Evolutionary conservation across 2,329 filamentous ascomycete genomes (phyloP).

Genomic region (Helicocarpus griseus): DNA sequence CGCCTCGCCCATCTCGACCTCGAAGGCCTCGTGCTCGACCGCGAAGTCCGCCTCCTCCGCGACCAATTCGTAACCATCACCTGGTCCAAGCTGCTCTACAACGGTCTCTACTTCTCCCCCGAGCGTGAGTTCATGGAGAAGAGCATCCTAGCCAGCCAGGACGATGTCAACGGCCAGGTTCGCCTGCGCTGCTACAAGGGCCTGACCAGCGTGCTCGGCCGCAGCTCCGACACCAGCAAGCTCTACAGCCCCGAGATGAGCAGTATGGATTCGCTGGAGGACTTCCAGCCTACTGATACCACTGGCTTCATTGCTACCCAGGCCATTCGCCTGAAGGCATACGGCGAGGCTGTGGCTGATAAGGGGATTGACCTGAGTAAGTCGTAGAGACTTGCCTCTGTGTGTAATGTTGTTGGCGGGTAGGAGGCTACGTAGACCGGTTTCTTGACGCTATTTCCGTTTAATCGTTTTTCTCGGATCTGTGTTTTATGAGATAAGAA

Average conservation of each 20-base stretch:
- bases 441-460: no score
- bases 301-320: slow-evolving; percentile 44
- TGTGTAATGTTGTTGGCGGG: no score
- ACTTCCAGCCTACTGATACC: slow-evolving; percentile 53
- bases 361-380: slow-evolving; percentile 11
- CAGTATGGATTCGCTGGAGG: slow-evolving; percentile 56
- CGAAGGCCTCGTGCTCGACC: slow-evolving; percentile 55
- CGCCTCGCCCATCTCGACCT: slow-evolving; percentile 52
- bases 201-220: slow-evolving; percentile 23
- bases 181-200: slow-evolving; percentile 55
- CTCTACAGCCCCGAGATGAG: slow-evolving; percentile 53
- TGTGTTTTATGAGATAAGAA: no score
- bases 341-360: slow-evolving; percentile 11
- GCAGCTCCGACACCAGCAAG: slow-evolving; percentile 44
- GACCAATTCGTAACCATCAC: slow-evolving; percentile 56
- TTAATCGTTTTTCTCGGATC: no score
- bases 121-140: slow-evolving; percentile 58
- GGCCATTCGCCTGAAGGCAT: slow-evolving; percentile 18
- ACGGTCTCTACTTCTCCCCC: slow-evolving; percentile 54
- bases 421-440: no score
- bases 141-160: slow-evolving; percentile 49
- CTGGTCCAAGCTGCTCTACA: slow-evolving; percentile 47
- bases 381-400: slow-evolving; percentile 3
- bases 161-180: slow-evolving; percentile 49
- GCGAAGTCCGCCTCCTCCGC: slow-evolving; percentile 53